phyloP scores from a whole-genome alignment of 2,329 filamentous ascomycete species.

The Fusarium sp. region DNA sequence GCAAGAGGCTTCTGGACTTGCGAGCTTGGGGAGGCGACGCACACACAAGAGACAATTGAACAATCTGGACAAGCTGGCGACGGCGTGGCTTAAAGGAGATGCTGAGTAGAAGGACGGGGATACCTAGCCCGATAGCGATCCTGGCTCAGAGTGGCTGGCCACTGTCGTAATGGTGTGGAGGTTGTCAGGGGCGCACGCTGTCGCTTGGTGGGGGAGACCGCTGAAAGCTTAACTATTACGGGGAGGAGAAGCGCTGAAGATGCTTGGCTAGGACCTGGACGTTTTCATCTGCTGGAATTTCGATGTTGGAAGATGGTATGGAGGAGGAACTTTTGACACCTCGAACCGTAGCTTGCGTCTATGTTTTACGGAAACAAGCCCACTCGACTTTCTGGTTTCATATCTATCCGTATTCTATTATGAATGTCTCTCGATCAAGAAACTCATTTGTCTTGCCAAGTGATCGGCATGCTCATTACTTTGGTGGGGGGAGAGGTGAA shows the following conservation, averaged over 20 bases:
- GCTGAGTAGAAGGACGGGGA: slow-evolving; percentile 9
- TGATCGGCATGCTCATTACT: slow-evolving; percentile 20
- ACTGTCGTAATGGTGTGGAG: slow-evolving; percentile 17
- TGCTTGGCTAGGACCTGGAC: not conserved
- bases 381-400: not conserved
- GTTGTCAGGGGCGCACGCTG: slow-evolving; percentile 28
- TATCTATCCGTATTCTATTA: not conserved
- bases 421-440: not conserved
- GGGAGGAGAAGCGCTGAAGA: slow-evolving; percentile 6
- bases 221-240: slow-evolving; percentile 28
- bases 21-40: slow-evolving; percentile 12
- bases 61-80: slow-evolving; percentile 11
- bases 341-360: not conserved
- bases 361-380: not conserved
- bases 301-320: slow-evolving; percentile 14
- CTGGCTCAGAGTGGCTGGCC: slow-evolving; percentile 16
- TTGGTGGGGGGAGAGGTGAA: slow-evolving; percentile 16
- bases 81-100: slow-evolving; percentile 28
- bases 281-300: not conserved
- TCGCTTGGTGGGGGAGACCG: slow-evolving; percentile 15
- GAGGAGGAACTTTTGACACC: slow-evolving; percentile 6
- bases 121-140: slow-evolving; percentile 14
- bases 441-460: slow-evolving; percentile 15
- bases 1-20: slow-evolving; percentile 3
- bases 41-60: slow-evolving; percentile 23